phyloP scores from a whole-genome alignment of 2,329 filamentous ascomycete species.

The Fusarium vanettenii region DNA sequence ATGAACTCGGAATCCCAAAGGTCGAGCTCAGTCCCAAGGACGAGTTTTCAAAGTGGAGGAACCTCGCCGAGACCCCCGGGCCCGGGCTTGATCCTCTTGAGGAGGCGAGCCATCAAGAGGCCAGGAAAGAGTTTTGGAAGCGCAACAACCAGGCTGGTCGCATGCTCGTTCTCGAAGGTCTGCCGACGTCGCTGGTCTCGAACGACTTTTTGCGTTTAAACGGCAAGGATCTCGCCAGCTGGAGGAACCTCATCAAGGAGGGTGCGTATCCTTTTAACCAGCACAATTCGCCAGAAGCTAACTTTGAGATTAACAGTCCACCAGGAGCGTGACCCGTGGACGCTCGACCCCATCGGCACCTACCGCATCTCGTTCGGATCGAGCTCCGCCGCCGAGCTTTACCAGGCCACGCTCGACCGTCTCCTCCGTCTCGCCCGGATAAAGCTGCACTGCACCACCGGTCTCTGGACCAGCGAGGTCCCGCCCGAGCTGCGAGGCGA shows the following conservation, averaged over 20 bases:
- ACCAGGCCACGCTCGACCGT: constrained; percentile 57
- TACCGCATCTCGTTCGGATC: constrained; percentile 79
- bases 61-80: not conserved
- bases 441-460: constrained; percentile 44
- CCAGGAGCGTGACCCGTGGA: constrained; percentile 72
- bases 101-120: not conserved
- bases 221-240: constrained; percentile 73
- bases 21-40: not conserved
- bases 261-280: constrained; percentile 48
- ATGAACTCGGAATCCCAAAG: not conserved
- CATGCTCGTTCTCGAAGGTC: constrained; percentile 68
- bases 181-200: constrained; percentile 69
- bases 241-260: constrained; percentile 72
- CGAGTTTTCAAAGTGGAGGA: constrained; percentile 2
- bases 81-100: not conserved
- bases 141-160: not conserved
- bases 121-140: not conserved
- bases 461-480: constrained; percentile 47
- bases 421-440: constrained; percentile 48
- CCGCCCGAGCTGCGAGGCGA: constrained; percentile 40
- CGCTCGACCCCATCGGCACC: constrained; percentile 70
- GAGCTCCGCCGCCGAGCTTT: constrained; percentile 68
- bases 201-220: constrained; percentile 79
- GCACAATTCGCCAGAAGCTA: not conserved
- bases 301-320: constrained; percentile 58